These are phyloP conservation scores for Phytomonas francai DNA, from an alignment of 208 protist genomes.

Conservation along the genomic window DNA sequence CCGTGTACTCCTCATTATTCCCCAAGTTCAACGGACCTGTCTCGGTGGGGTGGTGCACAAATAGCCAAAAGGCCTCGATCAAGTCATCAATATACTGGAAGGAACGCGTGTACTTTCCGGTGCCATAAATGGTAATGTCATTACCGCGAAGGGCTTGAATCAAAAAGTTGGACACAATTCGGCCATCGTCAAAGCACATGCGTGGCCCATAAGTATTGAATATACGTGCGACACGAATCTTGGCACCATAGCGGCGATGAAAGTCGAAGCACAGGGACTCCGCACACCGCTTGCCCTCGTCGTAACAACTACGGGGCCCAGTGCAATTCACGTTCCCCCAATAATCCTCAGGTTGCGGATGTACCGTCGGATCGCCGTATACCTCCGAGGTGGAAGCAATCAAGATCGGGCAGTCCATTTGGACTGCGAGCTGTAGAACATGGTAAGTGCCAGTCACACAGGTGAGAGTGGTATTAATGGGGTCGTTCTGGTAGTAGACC, in stretches of 20 bases:
- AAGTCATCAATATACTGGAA: constrained; percentile 85
- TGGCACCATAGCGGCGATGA: constrained; percentile 42
- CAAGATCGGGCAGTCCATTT: constrained; percentile 67
- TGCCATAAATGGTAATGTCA: constrained; percentile 90
- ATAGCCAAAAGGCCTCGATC: constrained; percentile 44
- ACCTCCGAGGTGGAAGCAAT: constrained; percentile 90
- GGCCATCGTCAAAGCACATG: constrained; percentile 92
- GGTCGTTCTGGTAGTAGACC: constrained; percentile 86
- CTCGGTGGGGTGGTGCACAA: constrained; percentile 45
- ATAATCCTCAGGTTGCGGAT: constrained; percentile 90
- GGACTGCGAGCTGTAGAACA: constrained; percentile 84
- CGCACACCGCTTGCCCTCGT: constrained; percentile 94
- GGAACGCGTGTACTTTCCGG: constrained; percentile 83
- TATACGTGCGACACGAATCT: constrained; percentile 89
- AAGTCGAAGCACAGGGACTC: constrained; percentile 92
- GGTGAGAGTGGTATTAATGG: constrained; percentile 93
- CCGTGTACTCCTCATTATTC: constrained; percentile 61
- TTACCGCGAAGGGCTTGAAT: constrained; percentile 69
- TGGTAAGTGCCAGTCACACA: constrained; percentile 89
- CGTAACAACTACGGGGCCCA: constrained; percentile 91
- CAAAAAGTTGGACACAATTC: constrained; percentile 95
- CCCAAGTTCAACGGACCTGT: constrained; percentile 62
- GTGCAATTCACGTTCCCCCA: constrained; percentile 89
- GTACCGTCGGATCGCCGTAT: constrained; percentile 89
- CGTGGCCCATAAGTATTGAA: constrained; percentile 96